These are phyloP conservation scores for Vaccinium vitisidaea DNA, from an alignment of 148 eudicot species.

Conservation along the genomic window DNA sequence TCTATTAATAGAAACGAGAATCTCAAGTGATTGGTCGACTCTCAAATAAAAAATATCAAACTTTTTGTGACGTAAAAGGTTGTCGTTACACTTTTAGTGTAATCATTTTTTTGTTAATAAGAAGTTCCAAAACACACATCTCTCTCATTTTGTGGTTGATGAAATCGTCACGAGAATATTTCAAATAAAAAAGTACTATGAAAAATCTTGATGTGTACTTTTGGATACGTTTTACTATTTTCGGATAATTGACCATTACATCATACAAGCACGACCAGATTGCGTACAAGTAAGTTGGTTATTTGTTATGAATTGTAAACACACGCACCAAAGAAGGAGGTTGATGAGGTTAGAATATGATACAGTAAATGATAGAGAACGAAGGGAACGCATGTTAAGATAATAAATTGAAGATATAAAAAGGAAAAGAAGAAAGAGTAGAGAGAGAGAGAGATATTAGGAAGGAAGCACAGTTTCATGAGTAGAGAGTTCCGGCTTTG, in stretches of 20 bases:
- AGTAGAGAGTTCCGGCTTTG: background rate
- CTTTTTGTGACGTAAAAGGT: background rate
- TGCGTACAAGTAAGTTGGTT: background rate
- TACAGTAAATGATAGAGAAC: background rate
- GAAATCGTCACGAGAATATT: background rate
- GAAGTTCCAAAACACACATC: no score
- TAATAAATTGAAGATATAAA: background rate
- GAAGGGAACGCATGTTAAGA: background rate
- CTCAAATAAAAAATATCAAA: background rate
- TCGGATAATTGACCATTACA: background rate
- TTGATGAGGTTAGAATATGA: background rate
- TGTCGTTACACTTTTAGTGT: background rate
- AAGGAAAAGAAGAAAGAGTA: no score
- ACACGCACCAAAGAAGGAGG: background rate
- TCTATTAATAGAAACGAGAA: background rate
- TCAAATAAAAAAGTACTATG: background rate
- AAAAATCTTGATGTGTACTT: background rate
- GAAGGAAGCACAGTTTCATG: background rate
- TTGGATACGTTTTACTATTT: background rate
- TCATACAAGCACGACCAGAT: background rate
- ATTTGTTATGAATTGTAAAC: background rate
- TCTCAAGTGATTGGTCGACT: background rate
- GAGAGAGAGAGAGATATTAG: background rate
- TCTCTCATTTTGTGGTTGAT: no score
- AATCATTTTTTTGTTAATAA: background rate